phyloP scores from a whole-genome alignment of 208 protist species.

The Strigomonas culicis region DNA sequence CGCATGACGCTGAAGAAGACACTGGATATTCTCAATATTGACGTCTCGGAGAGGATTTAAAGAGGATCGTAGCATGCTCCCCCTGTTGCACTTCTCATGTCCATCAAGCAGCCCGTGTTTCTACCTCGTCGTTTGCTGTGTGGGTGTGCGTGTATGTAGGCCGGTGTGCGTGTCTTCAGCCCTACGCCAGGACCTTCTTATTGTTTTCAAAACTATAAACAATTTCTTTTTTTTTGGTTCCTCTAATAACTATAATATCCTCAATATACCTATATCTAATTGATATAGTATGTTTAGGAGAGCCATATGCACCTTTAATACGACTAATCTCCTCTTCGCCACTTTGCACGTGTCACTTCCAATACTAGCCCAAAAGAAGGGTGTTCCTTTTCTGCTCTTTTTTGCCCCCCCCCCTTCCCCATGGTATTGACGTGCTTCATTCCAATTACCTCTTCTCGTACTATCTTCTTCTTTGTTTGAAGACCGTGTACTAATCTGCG shows the following conservation, averaged over 20 bases:
- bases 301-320: too few species aligned
- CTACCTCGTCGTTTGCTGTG: too few species aligned
- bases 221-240: conserved; percentile 1
- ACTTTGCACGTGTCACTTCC: too few species aligned
- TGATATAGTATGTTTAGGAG: too few species aligned
- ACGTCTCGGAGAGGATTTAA: conserved; percentile 83
- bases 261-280: neutral
- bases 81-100: too few species aligned
- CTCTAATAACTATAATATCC: neutral
- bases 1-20: conserved; percentile 87
- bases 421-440: too few species aligned
- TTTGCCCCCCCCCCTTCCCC: too few species aligned
- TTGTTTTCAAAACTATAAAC: conserved; percentile 11
- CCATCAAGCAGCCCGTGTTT: too few species aligned
- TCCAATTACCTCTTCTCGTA: too few species aligned
- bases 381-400: neutral
- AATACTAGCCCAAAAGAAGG: neutral
- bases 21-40: conserved; percentile 93
- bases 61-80: neutral
- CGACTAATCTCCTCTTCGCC: too few species aligned
- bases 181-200: neutral
- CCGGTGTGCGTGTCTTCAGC: neutral
- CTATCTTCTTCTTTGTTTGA: neutral
- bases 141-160: neutral
- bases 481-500: neutral